Percentiles rank a stretch among this genome's conserved stretches.
Conservation (phyloP, 805 yeast species). For the Zygoascus flipseniorum region DNA sequence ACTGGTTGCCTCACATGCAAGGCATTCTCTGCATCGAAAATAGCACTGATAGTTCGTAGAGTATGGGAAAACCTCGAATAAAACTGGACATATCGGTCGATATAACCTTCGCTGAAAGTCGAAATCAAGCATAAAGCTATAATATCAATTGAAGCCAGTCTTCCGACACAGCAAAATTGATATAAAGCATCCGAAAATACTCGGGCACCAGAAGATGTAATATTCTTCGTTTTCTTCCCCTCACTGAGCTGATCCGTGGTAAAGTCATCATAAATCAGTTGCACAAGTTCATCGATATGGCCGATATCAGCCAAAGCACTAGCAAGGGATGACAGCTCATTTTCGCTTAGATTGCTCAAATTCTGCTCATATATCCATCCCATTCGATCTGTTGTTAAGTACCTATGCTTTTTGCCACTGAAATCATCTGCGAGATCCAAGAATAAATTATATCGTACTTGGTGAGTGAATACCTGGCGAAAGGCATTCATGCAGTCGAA, state of each 20-base stretch:
- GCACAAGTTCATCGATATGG: constrained; percentile 8
- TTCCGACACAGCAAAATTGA: constrained; percentile 1
- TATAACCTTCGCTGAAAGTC: constrained; percentile 2
- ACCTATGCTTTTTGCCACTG: neutral
- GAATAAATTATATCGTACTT: constrained; percentile 21
- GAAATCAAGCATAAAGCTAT: constrained; percentile 3
- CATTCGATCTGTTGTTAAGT: constrained; percentile 18
- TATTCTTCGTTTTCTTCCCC: neutral
- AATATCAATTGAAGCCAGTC: neutral
- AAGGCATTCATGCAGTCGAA: constrained; percentile 34
- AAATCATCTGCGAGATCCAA: neutral
- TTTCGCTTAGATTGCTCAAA: constrained; percentile 8
- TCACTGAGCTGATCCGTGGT: neutral
- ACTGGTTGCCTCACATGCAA: neutral
- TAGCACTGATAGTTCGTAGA: neutral
- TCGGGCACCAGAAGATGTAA: constrained; percentile 2
- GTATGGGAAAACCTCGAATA: neutral
- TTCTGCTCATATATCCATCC: constrained; percentile 6
- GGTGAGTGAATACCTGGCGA: constrained; percentile 32
- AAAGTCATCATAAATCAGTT: constrained; percentile 1
- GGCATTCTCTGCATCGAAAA: neutral
- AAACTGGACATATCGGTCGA: neutral
- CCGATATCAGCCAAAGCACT: constrained; percentile 9
- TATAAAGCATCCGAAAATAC: neutral
- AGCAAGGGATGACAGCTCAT: constrained; percentile 8